Conservation (phyloP, 225 moss, liverwort and hornwort genomes). For the Marchantia polymorpha region DNA sequence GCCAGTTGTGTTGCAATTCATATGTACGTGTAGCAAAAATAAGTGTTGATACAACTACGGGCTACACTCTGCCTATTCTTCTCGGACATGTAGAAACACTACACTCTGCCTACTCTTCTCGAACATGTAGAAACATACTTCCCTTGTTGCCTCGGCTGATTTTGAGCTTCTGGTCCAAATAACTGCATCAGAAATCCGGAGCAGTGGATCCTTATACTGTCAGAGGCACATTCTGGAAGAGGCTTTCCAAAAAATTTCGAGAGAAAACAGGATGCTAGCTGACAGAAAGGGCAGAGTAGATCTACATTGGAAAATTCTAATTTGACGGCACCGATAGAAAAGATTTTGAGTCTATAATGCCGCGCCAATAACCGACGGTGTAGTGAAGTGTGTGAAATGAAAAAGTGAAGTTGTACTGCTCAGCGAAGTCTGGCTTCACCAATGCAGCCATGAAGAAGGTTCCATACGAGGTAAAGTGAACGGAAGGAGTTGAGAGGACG, state of each 20-base stretch:
- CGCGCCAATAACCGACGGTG: no score
- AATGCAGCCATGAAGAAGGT: background rate
- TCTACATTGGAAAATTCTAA: background rate
- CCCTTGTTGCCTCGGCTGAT: conserved; percentile 79
- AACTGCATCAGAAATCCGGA: conserved; percentile 44
- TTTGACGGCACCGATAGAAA: background rate
- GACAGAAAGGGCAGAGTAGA: background rate
- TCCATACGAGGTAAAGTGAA: background rate
- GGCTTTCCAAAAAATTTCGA: background rate
- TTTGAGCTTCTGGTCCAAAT: conserved; percentile 76
- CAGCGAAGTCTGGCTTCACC: no score
- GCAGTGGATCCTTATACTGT: no score
- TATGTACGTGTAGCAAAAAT: no score
- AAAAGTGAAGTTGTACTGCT: no score
- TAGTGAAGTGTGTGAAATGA: no score
- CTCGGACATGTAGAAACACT: conserved; percentile 81
- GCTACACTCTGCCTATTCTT: conserved; percentile 34
- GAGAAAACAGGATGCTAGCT: background rate
- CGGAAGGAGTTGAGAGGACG: background rate
- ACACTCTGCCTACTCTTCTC: conserved; percentile 45
- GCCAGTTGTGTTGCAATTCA: no score
- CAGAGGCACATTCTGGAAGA: no score
- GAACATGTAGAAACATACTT: conserved; percentile 76
- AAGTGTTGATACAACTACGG: no score
- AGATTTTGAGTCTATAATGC: no score